Evolutionary conservation across 2,329 filamentous ascomycete genomes (phyloP), one percentile per base, ranked within the genome.

Genomic region (Annulohypoxylon truncatum): DNA sequence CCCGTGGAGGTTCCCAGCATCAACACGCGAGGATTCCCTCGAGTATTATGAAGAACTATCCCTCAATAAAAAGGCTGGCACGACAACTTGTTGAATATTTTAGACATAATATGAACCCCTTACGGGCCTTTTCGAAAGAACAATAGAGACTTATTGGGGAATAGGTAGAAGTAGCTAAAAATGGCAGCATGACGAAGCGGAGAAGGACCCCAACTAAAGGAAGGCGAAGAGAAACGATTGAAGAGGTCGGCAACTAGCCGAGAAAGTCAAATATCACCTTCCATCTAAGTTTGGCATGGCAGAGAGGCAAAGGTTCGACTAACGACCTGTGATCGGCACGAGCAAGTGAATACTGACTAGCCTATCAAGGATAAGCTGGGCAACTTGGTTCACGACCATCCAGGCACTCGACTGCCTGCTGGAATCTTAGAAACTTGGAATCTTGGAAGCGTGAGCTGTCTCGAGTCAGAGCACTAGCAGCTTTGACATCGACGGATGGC

Each of bases 311-410:
- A 51, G 42, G 22, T 50, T 53, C 40, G 42, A 64, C 53, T 35
- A 24, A 44, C 31, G 59, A 51, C 51, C 60, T 55, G 15, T 61
- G 59, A 64, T 70, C 61, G 62, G 55, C 64, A 58, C 31, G 48
- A 35, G 28, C 46, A 55, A 42, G 54, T 48, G 29, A 54, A 38
- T 42, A 61, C 46, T 69, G 33, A 44, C 63, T 65, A 66, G 60
- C 47, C 42, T 51, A 20, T 13, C 58, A 26, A 29, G 66, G 62
- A 54, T 56, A 35, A 31, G 35, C 22, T 38, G 15, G 53, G 52
- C 22, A 64, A 29, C 26, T 44, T 38, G 53, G 54, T 55, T 62
- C 13, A 50, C 10, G 31, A 52, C 24, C 24, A 40, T 52, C 10
- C 29, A 42, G 29, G 47, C 6, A 35, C 33, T 61, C 26, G 24